A percentile compares a stretch with the other conserved stretches of the same genome.
Conservation (phyloP, 1,284 basidiomycete species). For the Ganoderma boninense region DNA sequence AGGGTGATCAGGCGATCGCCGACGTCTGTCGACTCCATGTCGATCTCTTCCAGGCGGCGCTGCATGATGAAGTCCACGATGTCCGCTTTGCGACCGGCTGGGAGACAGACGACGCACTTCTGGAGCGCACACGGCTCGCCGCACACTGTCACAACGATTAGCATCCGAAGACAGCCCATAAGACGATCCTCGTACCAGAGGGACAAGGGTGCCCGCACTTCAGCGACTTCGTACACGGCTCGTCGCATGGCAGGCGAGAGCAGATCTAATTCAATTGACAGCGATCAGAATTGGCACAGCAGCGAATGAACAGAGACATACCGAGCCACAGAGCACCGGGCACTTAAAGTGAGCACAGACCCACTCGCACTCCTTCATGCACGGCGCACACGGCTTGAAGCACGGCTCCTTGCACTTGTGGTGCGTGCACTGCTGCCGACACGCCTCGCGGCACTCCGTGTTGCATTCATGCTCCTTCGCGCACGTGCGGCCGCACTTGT, state of each 20-base stretch:
- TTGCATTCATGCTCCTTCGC: constrained; percentile 60
- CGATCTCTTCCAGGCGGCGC: constrained; percentile 59
- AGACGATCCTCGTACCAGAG: constrained; percentile 55
- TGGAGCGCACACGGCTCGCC: constrained; percentile 71
- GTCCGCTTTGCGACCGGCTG: constrained; percentile 48
- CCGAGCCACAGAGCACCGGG: constrained; percentile 75
- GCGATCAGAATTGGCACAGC: neutral
- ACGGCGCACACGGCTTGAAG: constrained; percentile 66
- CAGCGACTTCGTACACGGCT: constrained; percentile 56
- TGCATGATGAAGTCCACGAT: constrained; percentile 71
- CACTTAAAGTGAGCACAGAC: constrained; percentile 63
- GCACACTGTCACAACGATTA: constrained; percentile 55
- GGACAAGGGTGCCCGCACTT: constrained; percentile 72
- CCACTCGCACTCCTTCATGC: constrained; percentile 68
- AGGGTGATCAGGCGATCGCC: constrained; percentile 70
- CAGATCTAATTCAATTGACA: constrained; percentile 57
- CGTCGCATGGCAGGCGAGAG: constrained; percentile 71
- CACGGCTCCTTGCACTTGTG: constrained; percentile 63
- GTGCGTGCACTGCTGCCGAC: constrained; percentile 61
- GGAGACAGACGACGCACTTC: constrained; percentile 61
- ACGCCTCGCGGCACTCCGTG: constrained; percentile 52
- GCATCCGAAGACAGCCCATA: neutral
- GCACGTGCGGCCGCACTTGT: constrained; percentile 61
- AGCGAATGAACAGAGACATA: constrained; percentile 44
- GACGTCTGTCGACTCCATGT: constrained; percentile 49